Base-by-base conservation (phyloP, 345 rosid species). In the Pistacia vera region DNA sequence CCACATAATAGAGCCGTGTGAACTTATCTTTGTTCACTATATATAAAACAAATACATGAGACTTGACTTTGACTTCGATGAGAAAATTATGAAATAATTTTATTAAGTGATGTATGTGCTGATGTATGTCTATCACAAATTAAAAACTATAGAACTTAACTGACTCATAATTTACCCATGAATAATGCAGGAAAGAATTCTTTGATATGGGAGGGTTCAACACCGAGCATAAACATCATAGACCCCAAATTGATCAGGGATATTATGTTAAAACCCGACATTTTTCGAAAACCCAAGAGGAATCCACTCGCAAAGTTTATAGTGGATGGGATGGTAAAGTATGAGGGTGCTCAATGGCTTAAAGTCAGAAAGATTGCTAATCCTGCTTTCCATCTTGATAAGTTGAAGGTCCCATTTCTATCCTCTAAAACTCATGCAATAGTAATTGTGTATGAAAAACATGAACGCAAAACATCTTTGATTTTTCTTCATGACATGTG, bases 201-300 rank as follows among this genome's bases (percentile, higher is more conserved):
- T 4, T 77, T 61, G 18, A 38, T 18, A 20, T 77, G 80, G 73
- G 5, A 8, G 8, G 80, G 80, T 49, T 64, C 80, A 36, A 62
- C 44, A 41, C 75, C 80, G 5, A 36, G 6, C 9, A 44, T 77
- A 57, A 61, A n/a, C n/a, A 69, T 76, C 41, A 35, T 44, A 41
- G 68, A 68, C 18, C 79, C 79, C 10, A 62, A 59, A 44, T 12
- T 59, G 35, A 68, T 76, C 13, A 76, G 44, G 54, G 69, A 69
- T 11, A 64, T 60, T 7, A 14, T 61, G 0, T 16, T 16, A 5
- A 68, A 70, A 22, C 11, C 18, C 2, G 49, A 46, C 2, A 28
- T 5, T 14, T 76, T 76, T 61, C 68, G 7, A 4, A 76, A 68
- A 41, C 66, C 25, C 4, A 2, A 49, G 14, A 2, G n/a, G 8